phyloP scores from a whole-genome alignment of 768 basidiomycete species.

The Holtermannia corniformis region DNA sequence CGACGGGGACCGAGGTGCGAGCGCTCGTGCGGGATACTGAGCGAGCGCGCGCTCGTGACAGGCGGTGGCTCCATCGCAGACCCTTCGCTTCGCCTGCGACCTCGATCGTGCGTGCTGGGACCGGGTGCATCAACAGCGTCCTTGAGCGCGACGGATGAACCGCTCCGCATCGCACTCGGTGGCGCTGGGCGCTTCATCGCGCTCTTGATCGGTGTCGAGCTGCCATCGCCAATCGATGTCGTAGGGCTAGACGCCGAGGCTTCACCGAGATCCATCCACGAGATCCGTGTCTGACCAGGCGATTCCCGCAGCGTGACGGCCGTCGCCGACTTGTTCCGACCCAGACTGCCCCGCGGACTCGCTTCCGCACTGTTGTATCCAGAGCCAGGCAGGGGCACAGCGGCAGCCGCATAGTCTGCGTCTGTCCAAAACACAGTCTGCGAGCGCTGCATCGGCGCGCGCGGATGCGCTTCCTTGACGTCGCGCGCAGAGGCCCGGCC shows the following conservation, averaged over 20 bases:
- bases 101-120: neutral
- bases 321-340: neutral
- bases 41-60: neutral
- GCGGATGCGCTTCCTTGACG: neutral
- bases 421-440: slow-evolving; percentile 42
- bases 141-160: no score
- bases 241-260: neutral
- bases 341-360: neutral
- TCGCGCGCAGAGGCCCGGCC: neutral
- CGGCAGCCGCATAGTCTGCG: slow-evolving; percentile 17
- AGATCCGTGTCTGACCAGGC: neutral
- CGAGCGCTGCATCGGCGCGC: slow-evolving; percentile 17
- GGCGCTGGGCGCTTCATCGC: neutral
- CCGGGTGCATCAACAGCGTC: no score
- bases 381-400: neutral
- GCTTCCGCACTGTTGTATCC: neutral
- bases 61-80: no score
- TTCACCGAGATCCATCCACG: neutral
- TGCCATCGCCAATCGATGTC: neutral
- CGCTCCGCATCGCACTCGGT: neutral
- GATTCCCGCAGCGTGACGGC: no score
- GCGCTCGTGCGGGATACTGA: neutral
- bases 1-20: neutral
- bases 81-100: neutral
- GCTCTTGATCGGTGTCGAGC: neutral